A percentile compares a stretch with the other conserved stretches of the same genome.
phyloP scores from a whole-genome alignment of 2,329 filamentous ascomycete species.

The Calonectria leucothoes region DNA sequence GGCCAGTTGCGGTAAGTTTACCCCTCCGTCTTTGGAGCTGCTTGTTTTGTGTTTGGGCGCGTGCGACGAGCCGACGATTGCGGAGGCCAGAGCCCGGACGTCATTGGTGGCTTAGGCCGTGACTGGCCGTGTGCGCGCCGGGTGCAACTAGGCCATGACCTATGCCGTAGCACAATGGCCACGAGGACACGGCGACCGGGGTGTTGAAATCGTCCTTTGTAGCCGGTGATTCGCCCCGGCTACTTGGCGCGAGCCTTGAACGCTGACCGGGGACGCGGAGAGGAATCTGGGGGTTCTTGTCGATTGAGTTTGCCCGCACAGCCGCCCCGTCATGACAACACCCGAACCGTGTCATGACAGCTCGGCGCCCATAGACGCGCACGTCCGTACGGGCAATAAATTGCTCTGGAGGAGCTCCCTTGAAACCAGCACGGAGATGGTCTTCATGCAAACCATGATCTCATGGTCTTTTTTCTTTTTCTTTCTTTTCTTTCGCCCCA shows the following conservation, averaged over 20 bases:
- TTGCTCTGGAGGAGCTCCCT: not conserved
- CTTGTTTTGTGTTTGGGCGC: conserved; percentile 6
- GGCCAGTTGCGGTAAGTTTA: not conserved
- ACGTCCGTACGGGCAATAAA: not conserved
- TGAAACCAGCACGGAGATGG: too few relatives aligned
- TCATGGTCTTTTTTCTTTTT: not conserved
- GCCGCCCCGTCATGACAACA: not conserved
- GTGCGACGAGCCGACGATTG: not conserved
- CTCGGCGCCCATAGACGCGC: not conserved
- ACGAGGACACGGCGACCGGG: conserved; percentile 4
- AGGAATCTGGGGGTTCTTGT: not conserved
- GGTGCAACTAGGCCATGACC: not conserved
- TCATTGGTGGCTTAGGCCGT: conserved; percentile 18
- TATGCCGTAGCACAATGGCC: not conserved
- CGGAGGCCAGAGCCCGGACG: conserved; percentile 5
- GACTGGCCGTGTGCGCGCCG: conserved; percentile 11
- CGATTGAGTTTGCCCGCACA: not conserved
- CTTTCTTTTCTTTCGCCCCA: too few relatives aligned
- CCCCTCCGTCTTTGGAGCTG: not conserved
- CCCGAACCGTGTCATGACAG: not conserved
- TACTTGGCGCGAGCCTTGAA: not conserved
- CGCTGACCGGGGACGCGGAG: not conserved
- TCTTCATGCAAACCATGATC: not conserved
- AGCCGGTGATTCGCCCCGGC: not conserved
- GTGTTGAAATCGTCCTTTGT: not conserved